Base-by-base conservation (phyloP, 129 eudicot species). In the Centrapalus pauciflorus region DNA sequence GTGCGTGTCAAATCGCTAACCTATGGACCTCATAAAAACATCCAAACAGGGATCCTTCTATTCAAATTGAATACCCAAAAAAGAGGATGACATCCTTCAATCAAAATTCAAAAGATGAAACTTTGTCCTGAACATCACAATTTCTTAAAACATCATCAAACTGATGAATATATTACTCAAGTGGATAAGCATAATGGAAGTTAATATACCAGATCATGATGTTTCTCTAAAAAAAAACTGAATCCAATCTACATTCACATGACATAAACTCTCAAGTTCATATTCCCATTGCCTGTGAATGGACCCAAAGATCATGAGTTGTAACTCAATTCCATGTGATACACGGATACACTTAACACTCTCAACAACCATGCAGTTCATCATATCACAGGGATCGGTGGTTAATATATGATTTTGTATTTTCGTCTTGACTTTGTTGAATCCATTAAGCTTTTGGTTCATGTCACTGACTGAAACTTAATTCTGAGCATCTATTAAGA, bases 241-340 rank as follows among this genome's bases (percentile, higher is more conserved):
- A n/a, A 43, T 43, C 32, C 30, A 30, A 21, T 56, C 46, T 38
- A 70, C 0, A 16, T 67, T 58, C 32, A 45, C 45, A 28, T 37
- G 20, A 43, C 14, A 38, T 17, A 41, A 23, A 40, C 24, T 23
- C 9, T 61, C 34, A 61, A 21, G 52, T 20, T 21, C 21, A 61
- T 38, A 24, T 20, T 38, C 52, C 24, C 67, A 38, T 37, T 35
- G 21, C 54, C 68, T 24, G 24, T 23, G 24, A 34, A 62, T 38
- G 41, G 35, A 38, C 21, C 30, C 17, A 62, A 24, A 24, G 46
- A 62, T 24, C 54, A 62, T 62, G 24, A 28, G 69, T 25, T n/a
- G 54, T n/a, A 62, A n/a, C 34, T 62, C 52, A 62, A 62, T 62
- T 45, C 49, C 66, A 60, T 20, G 29, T 20, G 20, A 60, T 23